A percentile compares a stretch with the other conserved stretches of the same genome.
Evolutionary conservation across 495 filamentous ascomycete species (phyloP).

Genomic region (Hypomontagnella submonticulosa): DNA sequence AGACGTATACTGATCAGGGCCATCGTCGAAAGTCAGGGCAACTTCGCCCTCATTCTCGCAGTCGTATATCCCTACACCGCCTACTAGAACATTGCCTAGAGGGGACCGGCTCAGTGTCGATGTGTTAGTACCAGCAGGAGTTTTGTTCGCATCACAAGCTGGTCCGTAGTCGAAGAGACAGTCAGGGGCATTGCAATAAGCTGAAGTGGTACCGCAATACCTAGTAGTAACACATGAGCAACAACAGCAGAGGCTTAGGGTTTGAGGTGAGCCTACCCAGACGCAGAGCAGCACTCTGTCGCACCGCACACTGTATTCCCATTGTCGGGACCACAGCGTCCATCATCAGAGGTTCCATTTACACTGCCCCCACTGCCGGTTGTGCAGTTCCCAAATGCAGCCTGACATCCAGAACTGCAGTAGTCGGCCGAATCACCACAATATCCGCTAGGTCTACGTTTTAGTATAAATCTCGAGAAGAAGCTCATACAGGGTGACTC

Average conservation of each 20-base stretch:
- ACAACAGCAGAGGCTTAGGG: too few species aligned
- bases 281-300: slow-evolving; percentile 65
- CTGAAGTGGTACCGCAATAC: slow-evolving; percentile 64
- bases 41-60: slow-evolving; percentile 67
- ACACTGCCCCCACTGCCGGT: slow-evolving; percentile 28
- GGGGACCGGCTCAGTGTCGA: slow-evolving; percentile 59
- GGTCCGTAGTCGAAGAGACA: slow-evolving; percentile 67
- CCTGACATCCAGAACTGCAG: slow-evolving; percentile 55
- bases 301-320: slow-evolving; percentile 54
- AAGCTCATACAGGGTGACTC: slow-evolving; percentile 11
- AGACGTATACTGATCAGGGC: slow-evolving; percentile 70
- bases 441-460: slow-evolving; percentile 43
- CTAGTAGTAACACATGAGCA: slow-evolving; percentile 44
- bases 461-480: slow-evolving; percentile 4
- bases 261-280: slow-evolving; percentile 49
- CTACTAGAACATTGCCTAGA: slow-evolving; percentile 63
- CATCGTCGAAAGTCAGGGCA: slow-evolving; percentile 77
- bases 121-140: slow-evolving; percentile 65
- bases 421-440: slow-evolving; percentile 56
- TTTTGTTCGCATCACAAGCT: slow-evolving; percentile 65
- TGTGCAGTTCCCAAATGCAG: slow-evolving; percentile 52
- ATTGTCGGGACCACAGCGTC: slow-evolving; percentile 49
- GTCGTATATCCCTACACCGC: slow-evolving; percentile 63
- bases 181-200: slow-evolving; percentile 67
- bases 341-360: slow-evolving; percentile 12